Evolutionary conservation across 352 stramenopile genomes (phyloP).

Genomic region (Globisporangium emineosum): DNA sequence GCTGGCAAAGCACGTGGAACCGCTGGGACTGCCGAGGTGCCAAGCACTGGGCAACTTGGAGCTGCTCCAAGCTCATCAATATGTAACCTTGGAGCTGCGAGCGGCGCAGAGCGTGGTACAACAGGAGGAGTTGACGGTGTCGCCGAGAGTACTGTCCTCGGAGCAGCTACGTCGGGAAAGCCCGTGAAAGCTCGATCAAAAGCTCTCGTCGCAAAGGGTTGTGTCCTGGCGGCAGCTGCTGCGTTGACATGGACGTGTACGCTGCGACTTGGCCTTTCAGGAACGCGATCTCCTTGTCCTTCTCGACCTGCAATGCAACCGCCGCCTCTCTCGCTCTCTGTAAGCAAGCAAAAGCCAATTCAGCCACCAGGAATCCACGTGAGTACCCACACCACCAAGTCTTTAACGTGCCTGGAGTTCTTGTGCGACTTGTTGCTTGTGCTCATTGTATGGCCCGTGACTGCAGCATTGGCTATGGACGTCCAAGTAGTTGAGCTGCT

Average conservation of each 20-base stretch:
- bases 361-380: not conserved
- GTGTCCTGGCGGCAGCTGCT: not conserved
- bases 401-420: conserved; percentile 1
- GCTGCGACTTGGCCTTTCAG: not conserved
- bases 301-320: not conserved
- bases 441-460: not conserved
- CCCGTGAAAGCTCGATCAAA: not conserved
- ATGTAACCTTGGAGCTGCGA: too few relatives aligned
- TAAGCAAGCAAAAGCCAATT: not conserved
- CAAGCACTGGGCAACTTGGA: too few relatives aligned
- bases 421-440: not conserved
- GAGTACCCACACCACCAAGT: not conserved
- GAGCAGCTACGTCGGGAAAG: not conserved
- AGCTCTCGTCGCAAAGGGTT: not conserved
- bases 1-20: too few relatives aligned
- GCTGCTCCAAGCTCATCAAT: too few relatives aligned
- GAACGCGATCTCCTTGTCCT: not conserved
- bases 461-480: not conserved
- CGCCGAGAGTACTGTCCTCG: too few relatives aligned
- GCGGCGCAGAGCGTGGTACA: too few relatives aligned
- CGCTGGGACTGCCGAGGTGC: too few relatives aligned
- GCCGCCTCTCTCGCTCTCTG: not conserved
- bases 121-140: too few relatives aligned
- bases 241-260: not conserved
- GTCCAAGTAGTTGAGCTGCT: not conserved